Conservation (phyloP, 495 filamentous ascomycete genomes). For the Lophiotrema nucula region DNA sequence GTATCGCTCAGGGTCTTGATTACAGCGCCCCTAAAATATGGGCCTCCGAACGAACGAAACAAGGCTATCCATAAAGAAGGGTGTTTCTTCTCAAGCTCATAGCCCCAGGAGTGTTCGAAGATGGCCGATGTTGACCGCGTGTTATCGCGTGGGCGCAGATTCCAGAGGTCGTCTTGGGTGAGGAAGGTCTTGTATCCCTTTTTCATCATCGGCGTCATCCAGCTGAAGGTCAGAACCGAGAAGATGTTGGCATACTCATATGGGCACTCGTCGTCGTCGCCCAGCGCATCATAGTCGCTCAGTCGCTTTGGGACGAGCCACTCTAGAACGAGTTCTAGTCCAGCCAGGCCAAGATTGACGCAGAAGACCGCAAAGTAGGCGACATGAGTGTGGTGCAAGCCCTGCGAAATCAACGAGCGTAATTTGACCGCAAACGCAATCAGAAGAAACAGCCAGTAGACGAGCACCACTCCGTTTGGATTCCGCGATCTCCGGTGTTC, state of each 20-base stretch:
- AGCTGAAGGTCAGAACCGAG: conserved; percentile 89
- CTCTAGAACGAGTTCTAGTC: conserved; percentile 77
- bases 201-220: conserved; percentile 99
- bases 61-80: conserved; percentile 93
- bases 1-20: conserved; percentile 86
- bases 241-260: conserved; percentile 93
- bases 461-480: conserved; percentile 88
- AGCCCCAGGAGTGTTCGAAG: conserved; percentile 74
- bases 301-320: conserved; percentile 88
- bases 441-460: conserved; percentile 93
- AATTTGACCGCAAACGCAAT: conserved; percentile 81
- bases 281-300: conserved; percentile 76
- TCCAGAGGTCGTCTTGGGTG: conserved; percentile 97
- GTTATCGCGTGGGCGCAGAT: conserved; percentile 74
- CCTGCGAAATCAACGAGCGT: conserved; percentile 78
- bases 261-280: conserved; percentile 90
- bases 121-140: conserved; percentile 64
- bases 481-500: conserved; percentile 87
- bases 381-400: conserved; percentile 61
- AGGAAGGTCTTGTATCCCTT: conserved; percentile 88
- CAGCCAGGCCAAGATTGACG: conserved; percentile 68
- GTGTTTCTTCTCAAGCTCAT: conserved; percentile 68
- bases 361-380: conserved; percentile 80
- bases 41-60: conserved; percentile 77
- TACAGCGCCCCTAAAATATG: conserved; percentile 73